Conservation (phyloP, 768 basidiomycete genomes). For the Saitozyma sp. region DNA sequence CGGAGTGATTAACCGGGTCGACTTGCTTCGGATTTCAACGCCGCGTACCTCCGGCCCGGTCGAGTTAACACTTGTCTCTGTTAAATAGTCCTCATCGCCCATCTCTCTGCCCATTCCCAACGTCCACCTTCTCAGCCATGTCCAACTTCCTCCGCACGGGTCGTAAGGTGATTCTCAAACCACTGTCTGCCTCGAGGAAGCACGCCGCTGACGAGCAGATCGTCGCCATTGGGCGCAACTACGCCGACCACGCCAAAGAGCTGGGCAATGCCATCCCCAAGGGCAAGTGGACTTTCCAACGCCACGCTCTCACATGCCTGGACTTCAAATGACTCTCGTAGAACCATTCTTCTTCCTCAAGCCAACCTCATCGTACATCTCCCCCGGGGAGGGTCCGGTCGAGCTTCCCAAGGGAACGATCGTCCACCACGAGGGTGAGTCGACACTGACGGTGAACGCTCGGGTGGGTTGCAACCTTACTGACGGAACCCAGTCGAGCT, state of each 20-base stretch:
- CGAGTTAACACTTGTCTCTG: too few species aligned
- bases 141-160: slow-evolving; percentile 42
- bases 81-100: too few species aligned
- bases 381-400: slow-evolving; percentile 68
- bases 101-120: too few species aligned
- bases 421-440: slow-evolving; percentile 85
- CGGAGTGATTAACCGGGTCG: too few species aligned
- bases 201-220: slow-evolving; percentile 55
- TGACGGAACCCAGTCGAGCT: slow-evolving; percentile 69
- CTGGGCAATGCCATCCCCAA: slow-evolving; percentile 82
- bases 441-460: neutral
- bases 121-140: slow-evolving; percentile 17
- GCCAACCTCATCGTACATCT: slow-evolving; percentile 85
- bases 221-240: slow-evolving; percentile 94
- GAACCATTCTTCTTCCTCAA: slow-evolving; percentile 99
- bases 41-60: too few species aligned
- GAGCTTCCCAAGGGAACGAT: slow-evolving; percentile 82
- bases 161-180: slow-evolving; percentile 29
- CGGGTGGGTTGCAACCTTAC: neutral
- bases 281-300: slow-evolving; percentile 18
- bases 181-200: neutral
- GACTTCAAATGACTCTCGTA: slow-evolving; percentile 7
- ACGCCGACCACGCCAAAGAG: slow-evolving; percentile 83
- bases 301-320: neutral
- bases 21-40: too few species aligned